A percentile compares a stretch with the other conserved stretches of the same genome.
Conservation (phyloP, 2,329 filamentous ascomycete genomes). For the Colletotrichum plurivorum region DNA sequence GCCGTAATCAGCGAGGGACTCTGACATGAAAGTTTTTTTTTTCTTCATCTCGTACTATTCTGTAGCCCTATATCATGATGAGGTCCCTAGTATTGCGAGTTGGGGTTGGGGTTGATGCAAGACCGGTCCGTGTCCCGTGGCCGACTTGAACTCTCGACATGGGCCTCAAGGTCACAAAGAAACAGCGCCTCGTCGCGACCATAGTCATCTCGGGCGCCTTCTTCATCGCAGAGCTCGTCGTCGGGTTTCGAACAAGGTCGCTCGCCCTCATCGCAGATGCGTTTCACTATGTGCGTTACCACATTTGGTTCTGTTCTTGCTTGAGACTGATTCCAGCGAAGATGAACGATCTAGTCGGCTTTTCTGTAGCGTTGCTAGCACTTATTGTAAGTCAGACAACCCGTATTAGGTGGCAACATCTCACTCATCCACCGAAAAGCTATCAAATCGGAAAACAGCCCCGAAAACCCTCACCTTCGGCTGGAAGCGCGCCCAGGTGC, state of each 20-base stretch:
- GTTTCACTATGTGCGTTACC: slow-evolving; percentile 78
- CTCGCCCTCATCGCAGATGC: slow-evolving; percentile 83
- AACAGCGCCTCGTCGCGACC: slow-evolving; percentile 61
- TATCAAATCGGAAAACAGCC: slow-evolving; percentile 68
- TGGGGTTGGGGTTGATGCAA: too few relatives aligned
- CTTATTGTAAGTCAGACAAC: slow-evolving; percentile 64
- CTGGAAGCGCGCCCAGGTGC: slow-evolving; percentile 81
- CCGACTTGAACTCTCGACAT: slow-evolving; percentile 18
- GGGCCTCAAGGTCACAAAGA: slow-evolving; percentile 50
- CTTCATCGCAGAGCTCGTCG: slow-evolving; percentile 68
- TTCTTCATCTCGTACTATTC: neutral
- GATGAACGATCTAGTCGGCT: slow-evolving; percentile 80
- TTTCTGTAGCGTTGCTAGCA: slow-evolving; percentile 76
- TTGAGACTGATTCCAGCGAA: slow-evolving; percentile 46
- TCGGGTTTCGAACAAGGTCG: slow-evolving; percentile 79
- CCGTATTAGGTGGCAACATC: neutral
- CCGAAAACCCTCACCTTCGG: slow-evolving; percentile 77
- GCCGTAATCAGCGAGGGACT: too few relatives aligned
- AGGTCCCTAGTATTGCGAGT: too few relatives aligned
- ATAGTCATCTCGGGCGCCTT: slow-evolving; percentile 66
- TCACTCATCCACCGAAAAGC: slow-evolving; percentile 51
- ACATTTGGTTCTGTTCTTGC: neutral
- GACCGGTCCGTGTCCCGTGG: neutral
- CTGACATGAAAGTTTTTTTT: too few relatives aligned
- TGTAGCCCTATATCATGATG: too few relatives aligned